These are phyloP conservation scores for Fomitopsis pinicola DNA, from an alignment of 1,284 basidiomycete genomes.

Conservation along the genomic window DNA sequence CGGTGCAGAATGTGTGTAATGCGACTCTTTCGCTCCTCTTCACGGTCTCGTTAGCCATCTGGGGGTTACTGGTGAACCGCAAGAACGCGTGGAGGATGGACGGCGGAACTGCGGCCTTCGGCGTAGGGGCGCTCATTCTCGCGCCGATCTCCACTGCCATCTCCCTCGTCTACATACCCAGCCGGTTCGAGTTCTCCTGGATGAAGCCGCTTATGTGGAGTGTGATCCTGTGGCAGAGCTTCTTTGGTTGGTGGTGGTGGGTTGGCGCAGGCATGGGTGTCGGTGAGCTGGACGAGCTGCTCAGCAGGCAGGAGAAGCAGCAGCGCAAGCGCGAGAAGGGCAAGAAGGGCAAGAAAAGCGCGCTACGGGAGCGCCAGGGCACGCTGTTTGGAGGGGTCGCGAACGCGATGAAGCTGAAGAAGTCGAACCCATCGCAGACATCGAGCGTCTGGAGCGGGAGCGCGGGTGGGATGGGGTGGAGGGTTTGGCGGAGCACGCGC, in stretches of 20 bases:
- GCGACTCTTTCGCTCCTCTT: slow-evolving; percentile 93
- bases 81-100: slow-evolving; percentile 92
- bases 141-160: slow-evolving; percentile 78
- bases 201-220: slow-evolving; percentile 83
- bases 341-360: slow-evolving; percentile 32
- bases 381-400: slow-evolving; percentile 28
- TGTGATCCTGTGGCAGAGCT: slow-evolving; percentile 89
- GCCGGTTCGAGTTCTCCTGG: slow-evolving; percentile 82
- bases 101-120: slow-evolving; percentile 94
- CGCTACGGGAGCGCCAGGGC: slow-evolving; percentile 43
- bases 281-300: slow-evolving; percentile 56
- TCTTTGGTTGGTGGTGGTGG: slow-evolving; percentile 97
- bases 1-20: slow-evolving; percentile 92
- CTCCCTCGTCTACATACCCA: slow-evolving; percentile 83
- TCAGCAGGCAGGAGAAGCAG: slow-evolving; percentile 55
- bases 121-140: slow-evolving; percentile 73
- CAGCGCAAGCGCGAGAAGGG: slow-evolving; percentile 41
- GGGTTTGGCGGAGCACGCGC: slow-evolving; percentile 2
- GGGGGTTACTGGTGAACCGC: slow-evolving; percentile 91
- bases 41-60: slow-evolving; percentile 84
- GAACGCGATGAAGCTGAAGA: slow-evolving; percentile 1
- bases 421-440: slow-evolving; percentile 4
- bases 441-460: not conserved
- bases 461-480: not conserved
- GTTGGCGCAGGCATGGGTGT: slow-evolving; percentile 84